Evolutionary conservation across 1,139 yeast species (phyloP).

Genomic region (Debaryomycetaceae sp.): DNA sequence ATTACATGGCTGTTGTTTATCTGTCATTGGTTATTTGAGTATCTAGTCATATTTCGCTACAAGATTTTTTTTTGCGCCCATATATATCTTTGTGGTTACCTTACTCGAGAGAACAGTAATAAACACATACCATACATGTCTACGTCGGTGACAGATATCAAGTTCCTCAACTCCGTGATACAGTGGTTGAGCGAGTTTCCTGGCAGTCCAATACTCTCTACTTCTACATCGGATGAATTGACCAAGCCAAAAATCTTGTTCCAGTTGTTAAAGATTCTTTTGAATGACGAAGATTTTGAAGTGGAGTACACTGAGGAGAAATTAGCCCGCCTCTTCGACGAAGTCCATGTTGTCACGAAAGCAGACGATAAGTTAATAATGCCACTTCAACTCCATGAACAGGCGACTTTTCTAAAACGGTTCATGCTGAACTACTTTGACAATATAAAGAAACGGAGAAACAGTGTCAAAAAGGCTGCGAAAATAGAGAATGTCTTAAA

Average conservation of each 20-base stretch:
- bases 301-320: slow-evolving; percentile 3
- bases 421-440: slow-evolving; percentile 12
- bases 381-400: slow-evolving; percentile 8
- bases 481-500: slow-evolving; percentile 1
- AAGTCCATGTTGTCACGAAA: slow-evolving; percentile 2
- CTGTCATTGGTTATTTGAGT: too few relatives aligned
- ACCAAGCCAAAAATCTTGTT: slow-evolving; percentile 13
- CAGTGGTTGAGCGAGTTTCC: slow-evolving; percentile 26
- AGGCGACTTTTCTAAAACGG: slow-evolving; percentile 11
- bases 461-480: slow-evolving; percentile 1
- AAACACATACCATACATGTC: background rate
- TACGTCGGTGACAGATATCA: slow-evolving; percentile 4
- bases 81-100: background rate
- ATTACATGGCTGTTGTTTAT: too few relatives aligned
- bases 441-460: slow-evolving; percentile 1
- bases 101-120: background rate
- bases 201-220: slow-evolving; percentile 12
- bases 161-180: slow-evolving; percentile 16
- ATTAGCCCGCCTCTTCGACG: slow-evolving; percentile 1
- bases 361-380: slow-evolving; percentile 4
- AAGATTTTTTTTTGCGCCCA: background rate
- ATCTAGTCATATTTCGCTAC: too few relatives aligned
- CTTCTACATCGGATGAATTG: slow-evolving; percentile 9
- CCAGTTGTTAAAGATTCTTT: slow-evolving; percentile 10
- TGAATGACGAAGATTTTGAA: slow-evolving; percentile 14